A percentile compares a stretch with the other conserved stretches of the same genome.
These are phyloP conservation scores for Backusella parvicylindrica DNA, from an alignment of 192 early-diverging fungal genomes.

Conservation along the genomic window DNA sequence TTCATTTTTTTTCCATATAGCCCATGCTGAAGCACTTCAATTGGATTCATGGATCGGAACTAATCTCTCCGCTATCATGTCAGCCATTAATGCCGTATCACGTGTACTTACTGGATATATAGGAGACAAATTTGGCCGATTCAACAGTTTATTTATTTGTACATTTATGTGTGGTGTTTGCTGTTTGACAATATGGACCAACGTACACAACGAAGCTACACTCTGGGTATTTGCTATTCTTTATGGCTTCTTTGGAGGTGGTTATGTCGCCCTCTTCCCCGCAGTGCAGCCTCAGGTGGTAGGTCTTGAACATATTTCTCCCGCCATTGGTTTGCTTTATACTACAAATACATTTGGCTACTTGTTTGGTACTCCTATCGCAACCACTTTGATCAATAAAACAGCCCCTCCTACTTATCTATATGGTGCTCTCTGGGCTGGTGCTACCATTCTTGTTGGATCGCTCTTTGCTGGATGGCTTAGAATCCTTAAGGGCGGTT, in stretches of 20 bases:
- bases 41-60: slow-evolving; percentile 32
- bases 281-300: slow-evolving; percentile 36
- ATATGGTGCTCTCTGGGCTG: slow-evolving; percentile 21
- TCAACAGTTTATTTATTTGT: slow-evolving; percentile 39
- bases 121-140: slow-evolving; percentile 43
- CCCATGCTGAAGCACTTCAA: slow-evolving; percentile 20
- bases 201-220: slow-evolving; percentile 33
- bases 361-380: slow-evolving; percentile 38
- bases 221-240: slow-evolving; percentile 38
- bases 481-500: slow-evolving; percentile 17
- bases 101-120: slow-evolving; percentile 39
- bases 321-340: slow-evolving; percentile 36
- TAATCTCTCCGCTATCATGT: slow-evolving; percentile 40
- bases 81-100: slow-evolving; percentile 45
- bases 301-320: slow-evolving; percentile 34
- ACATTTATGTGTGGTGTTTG: slow-evolving; percentile 39
- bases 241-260: slow-evolving; percentile 49
- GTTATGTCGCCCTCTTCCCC: slow-evolving; percentile 41
- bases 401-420: slow-evolving; percentile 9
- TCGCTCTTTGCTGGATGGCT: slow-evolving; percentile 18
- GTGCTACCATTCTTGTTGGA: slow-evolving; percentile 16
- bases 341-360: slow-evolving; percentile 42
- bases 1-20: not conserved
- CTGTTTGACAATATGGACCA: slow-evolving; percentile 44
- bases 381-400: slow-evolving; percentile 26